Evolutionary conservation across 2,329 filamentous ascomycete species (phyloP), one percentile per base, ranked within the genome.

Genomic region (Didymellaceae sp.): DNA sequence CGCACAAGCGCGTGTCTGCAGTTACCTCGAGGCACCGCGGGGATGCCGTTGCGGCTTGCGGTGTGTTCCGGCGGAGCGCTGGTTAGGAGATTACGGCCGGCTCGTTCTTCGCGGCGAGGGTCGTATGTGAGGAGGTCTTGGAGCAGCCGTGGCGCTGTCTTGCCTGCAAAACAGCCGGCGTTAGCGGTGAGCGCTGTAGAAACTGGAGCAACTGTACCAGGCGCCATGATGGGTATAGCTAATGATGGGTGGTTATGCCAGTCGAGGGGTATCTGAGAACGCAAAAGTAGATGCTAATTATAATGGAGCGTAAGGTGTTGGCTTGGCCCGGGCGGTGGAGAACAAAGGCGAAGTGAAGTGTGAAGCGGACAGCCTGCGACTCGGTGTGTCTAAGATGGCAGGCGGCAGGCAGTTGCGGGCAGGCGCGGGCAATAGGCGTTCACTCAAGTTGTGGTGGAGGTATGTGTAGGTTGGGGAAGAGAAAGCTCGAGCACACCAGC

Each of bases 1-100:
- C 75, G 75, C 34, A 79, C 75, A 65, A 87, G 84, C 21, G 75
- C 72, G 73, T 90, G 87, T 44, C 75, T 77, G 68, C 86, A 88
- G 55, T 80, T 80, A 18, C 63, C 54, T 22, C 32, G 44, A 8
- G 77, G 75, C 4, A 74, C 65, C 13, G 72, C 66, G 18, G 70
- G 63, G 16, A 62, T 54, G 5, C 68, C 67, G 9, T 65, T 65
- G 7, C 57, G 59, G 14, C 67, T 63, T 28, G 75, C 69, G 49
- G 75, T 69, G 45, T 78, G 81, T n/a, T 78, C 76, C 6, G 81
- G 82, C 34, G 85, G 81, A 18, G 80, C 72, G 52, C 84, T 79
- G 32, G 81, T 79, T 37, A 89, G 79, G 41, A 87, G 70, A 64
- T 85, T 84, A 57, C 77, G 77, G 46, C 77, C 78, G 21, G 66